These are phyloP conservation scores for Capsella rubella DNA, from an alignment of 441 rosid genomes.

Conservation along the genomic window DNA sequence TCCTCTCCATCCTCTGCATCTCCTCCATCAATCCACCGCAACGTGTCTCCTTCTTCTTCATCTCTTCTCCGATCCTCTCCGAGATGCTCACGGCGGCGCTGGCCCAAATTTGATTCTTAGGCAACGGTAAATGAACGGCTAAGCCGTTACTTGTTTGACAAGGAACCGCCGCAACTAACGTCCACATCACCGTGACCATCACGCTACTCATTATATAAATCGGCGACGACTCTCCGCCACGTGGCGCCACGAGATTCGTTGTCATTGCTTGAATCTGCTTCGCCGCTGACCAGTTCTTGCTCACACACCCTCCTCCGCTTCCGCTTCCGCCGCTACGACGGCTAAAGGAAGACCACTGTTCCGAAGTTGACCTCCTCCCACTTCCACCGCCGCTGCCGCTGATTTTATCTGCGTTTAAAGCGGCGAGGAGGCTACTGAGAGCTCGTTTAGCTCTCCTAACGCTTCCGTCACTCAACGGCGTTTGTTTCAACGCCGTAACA, in stretches of 20 bases:
- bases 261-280: slow-evolving; percentile 91
- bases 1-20: slow-evolving; percentile 80
- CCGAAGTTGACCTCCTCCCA: slow-evolving; percentile 47
- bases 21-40: slow-evolving; percentile 81
- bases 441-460: slow-evolving; percentile 81
- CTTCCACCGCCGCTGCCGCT: slow-evolving; percentile 40
- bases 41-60: slow-evolving; percentile 89
- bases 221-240: slow-evolving; percentile 64
- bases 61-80: slow-evolving; percentile 83
- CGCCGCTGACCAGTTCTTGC: slow-evolving; percentile 90
- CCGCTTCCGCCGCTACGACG: slow-evolving; percentile 55
- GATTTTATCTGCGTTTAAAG: slow-evolving; percentile 54
- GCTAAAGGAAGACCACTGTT: slow-evolving; percentile 78
- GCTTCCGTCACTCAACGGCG: slow-evolving; percentile 81
- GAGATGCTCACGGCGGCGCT: slow-evolving; percentile 60
- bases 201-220: slow-evolving; percentile 69
- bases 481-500: slow-evolving; percentile 66
- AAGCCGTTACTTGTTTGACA: slow-evolving; percentile 82
- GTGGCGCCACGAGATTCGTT: slow-evolving; percentile 65
- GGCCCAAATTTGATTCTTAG: slow-evolving; percentile 74
- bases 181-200: slow-evolving; percentile 75
- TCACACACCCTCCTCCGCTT: slow-evolving; percentile 52
- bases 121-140: slow-evolving; percentile 61
- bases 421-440: slow-evolving; percentile 50
- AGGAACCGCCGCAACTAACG: slow-evolving; percentile 77